phyloP scores from a whole-genome alignment of 1,284 basidiomycete genomes.

The Paramarasmius palmivorus region DNA sequence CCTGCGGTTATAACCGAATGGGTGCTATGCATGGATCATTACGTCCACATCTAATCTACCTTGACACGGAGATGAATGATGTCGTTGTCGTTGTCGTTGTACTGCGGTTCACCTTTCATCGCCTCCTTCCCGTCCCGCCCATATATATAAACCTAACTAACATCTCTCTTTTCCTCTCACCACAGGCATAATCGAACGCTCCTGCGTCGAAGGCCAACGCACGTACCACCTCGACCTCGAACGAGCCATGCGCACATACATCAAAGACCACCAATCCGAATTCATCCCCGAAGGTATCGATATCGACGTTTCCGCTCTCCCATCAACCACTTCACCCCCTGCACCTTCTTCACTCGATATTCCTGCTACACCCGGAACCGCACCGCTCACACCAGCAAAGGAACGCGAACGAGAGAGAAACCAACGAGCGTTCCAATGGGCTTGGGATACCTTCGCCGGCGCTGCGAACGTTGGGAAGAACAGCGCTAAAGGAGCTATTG shows the following conservation, averaged over 20 bases:
- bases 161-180: not conserved
- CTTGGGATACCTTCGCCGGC: conserved; percentile 80
- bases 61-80: too few relatives aligned
- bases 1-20: too few relatives aligned
- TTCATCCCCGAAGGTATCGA: conserved; percentile 86
- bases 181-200: conserved; percentile 89
- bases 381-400: conserved; percentile 23
- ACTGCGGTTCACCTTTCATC: not conserved
- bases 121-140: not conserved
- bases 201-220: conserved; percentile 93
- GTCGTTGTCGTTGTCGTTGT: too few relatives aligned
- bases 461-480: conserved; percentile 68
- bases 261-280: conserved; percentile 85
- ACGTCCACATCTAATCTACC: too few relatives aligned
- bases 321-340: conserved; percentile 8
- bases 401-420: conserved; percentile 70
- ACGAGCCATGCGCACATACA: conserved; percentile 83
- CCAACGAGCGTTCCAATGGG: conserved; percentile 78
- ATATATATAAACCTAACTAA: not conserved
- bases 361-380: conserved; percentile 5
- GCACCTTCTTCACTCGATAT: conserved; percentile 1
- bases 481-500: conserved; percentile 67
- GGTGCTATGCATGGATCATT: too few relatives aligned
- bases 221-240: conserved; percentile 86
- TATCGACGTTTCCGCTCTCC: conserved; percentile 40